These are phyloP conservation scores for Hyphodiscus hymeniophilus DNA, from an alignment of 495 filamentous ascomycete genomes.

Conservation along the genomic window DNA sequence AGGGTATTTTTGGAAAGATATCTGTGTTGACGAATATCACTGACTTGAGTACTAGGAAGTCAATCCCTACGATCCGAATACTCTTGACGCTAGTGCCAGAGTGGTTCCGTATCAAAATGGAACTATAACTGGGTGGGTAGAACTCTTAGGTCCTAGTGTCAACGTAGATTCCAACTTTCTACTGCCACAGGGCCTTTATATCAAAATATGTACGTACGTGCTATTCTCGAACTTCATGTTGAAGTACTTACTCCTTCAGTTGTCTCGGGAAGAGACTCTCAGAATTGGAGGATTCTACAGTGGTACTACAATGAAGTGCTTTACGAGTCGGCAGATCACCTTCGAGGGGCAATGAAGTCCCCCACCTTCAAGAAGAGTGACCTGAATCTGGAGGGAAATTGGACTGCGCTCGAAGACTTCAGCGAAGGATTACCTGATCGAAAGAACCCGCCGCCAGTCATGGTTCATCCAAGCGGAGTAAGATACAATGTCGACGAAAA, in stretches of 20 bases:
- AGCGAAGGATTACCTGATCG: background rate
- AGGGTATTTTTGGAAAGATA: slow-evolving; percentile 10
- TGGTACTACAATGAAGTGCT: background rate
- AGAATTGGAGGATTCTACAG: background rate
- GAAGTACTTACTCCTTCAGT: background rate
- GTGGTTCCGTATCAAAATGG: background rate
- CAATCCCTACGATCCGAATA: background rate
- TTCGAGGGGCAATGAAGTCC: background rate
- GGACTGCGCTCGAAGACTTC: background rate
- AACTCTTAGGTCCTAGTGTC: background rate
- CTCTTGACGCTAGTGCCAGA: background rate
- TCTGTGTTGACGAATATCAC: background rate
- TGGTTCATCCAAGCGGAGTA: background rate
- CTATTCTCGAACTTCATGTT: background rate
- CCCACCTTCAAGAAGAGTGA: background rate
- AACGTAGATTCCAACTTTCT: background rate
- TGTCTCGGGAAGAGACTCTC: background rate
- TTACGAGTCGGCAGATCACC: background rate
- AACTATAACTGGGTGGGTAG: background rate
- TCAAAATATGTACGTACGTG: background rate
- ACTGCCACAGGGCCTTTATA: background rate
- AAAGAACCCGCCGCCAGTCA: background rate
- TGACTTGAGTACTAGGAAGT: background rate
- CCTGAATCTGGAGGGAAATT: background rate
- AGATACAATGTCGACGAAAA: background rate